Evolutionary conservation across 305 asterid species (phyloP).

Genomic region (Fraxinus sp.): DNA sequence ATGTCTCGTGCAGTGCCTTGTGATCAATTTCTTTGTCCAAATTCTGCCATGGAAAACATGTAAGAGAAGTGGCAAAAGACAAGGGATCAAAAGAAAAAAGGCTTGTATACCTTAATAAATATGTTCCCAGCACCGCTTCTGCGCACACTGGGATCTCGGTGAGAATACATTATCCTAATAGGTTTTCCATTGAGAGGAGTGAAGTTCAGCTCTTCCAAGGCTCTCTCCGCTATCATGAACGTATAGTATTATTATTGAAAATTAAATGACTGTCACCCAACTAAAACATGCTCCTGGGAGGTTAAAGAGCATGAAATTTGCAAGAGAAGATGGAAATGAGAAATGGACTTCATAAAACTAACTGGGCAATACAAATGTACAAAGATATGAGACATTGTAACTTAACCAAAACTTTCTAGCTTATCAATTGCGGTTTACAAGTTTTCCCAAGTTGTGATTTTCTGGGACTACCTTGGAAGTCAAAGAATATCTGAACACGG

Average conservation of each 20-base stretch:
- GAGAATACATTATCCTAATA: constrained; percentile 68
- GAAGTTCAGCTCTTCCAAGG: constrained; percentile 63
- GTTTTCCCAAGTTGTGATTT: background rate
- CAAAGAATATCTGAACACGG: background rate
- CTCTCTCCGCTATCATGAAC: constrained; percentile 59
- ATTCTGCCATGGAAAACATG: constrained; percentile 44
- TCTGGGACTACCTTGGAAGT: background rate
- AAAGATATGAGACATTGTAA: background rate
- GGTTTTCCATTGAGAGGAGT: constrained; percentile 76
- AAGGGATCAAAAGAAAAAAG: background rate
- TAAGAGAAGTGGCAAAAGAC: background rate
- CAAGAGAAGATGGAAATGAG: background rate
- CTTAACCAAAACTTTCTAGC: background rate
- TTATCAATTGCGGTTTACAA: background rate
- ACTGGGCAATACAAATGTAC: background rate
- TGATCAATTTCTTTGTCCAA: constrained; percentile 97
- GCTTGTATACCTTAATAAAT: constrained; percentile 66
- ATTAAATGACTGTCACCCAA: background rate
- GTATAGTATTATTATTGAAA: background rate
- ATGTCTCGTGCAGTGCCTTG: constrained; percentile 88
- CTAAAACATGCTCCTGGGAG: background rate
- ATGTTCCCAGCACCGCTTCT: constrained; percentile 82
- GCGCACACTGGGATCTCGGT: constrained; percentile 67
- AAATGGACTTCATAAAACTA: background rate
- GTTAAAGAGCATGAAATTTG: background rate